Percentiles rank a stretch among this genome's conserved stretches.
Conservation (phyloP, 2,329 filamentous ascomycete genomes). For the Colletotrichum magnum region DNA sequence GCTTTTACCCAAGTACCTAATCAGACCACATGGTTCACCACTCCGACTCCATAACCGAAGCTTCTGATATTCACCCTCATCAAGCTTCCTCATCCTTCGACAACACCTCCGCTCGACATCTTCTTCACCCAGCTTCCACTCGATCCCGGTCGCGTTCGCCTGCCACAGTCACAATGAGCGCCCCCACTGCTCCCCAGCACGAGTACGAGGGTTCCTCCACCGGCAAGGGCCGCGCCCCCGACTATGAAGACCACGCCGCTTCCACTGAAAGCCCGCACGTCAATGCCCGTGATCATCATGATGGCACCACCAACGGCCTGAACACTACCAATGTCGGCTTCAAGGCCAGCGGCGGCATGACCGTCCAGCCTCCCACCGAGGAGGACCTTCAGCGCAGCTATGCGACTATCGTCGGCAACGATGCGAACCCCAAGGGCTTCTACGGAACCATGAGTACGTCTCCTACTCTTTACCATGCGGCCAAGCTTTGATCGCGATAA, state of each 20-base stretch:
- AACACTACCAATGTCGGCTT: slow-evolving; percentile 55
- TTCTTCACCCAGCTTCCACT: slow-evolving; percentile 26
- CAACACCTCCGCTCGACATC: slow-evolving; percentile 24
- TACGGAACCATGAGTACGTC: slow-evolving; percentile 87
- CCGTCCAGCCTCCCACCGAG: slow-evolving; percentile 83
- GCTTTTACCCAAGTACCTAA: no score
- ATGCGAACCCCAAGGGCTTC: slow-evolving; percentile 84
- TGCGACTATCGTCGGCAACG: slow-evolving; percentile 74
- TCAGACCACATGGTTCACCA: slow-evolving; percentile 16
- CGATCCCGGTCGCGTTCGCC: slow-evolving; percentile 24
- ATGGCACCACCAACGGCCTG: slow-evolving; percentile 41
- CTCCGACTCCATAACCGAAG: slow-evolving; percentile 25
- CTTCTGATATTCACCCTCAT: slow-evolving; percentile 15
- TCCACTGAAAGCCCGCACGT: no score
- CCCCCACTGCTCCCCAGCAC: slow-evolving; percentile 26
- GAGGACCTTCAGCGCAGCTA: slow-evolving; percentile 90
- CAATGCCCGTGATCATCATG: not conserved
- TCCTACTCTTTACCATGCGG: not conserved
- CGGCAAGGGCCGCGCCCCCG: slow-evolving; percentile 38
- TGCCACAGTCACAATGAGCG: slow-evolving; percentile 37
- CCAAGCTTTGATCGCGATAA: not conserved
- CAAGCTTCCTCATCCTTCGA: slow-evolving; percentile 40
- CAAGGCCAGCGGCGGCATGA: slow-evolving; percentile 69
- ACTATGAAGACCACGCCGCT: slow-evolving; percentile 31
- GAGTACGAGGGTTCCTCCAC: slow-evolving; percentile 35